Base-by-base conservation (phyloP, 2,329 filamentous ascomycete species). In the Aspergillus persii region DNA sequence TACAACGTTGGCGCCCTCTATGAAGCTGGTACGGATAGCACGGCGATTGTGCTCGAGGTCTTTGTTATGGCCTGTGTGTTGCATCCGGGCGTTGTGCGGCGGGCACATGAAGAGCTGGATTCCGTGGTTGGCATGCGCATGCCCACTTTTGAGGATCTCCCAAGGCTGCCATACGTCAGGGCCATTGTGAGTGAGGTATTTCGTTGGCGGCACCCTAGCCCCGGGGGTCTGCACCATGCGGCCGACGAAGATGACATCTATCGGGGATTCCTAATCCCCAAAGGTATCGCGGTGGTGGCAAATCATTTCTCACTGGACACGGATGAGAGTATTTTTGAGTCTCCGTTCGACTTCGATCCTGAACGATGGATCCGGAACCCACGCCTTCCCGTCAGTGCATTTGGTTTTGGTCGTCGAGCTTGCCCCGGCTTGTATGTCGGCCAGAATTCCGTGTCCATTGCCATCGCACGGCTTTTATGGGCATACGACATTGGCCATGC, bases 381-480 rank as follows among this genome's bases (percentile, higher is more conserved):
- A 77, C 81, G 83, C 9, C 83, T 83, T 0, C 83, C 80, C 49
- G 81, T 84, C 0, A 81, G 79, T 8, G 81, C 84, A 53, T 83
- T 86, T 62, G 84, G 80, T 0, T 86, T 85, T 65, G 84, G 84
- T 1, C 74, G 83, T 8, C 74, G 84, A 8, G 79, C 84, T 0
- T 77, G 77, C 8, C 79, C 71, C 0, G 73, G 73, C 0, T 58
- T 67, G 3, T 56, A 66, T 53, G 61, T 77, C 18, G 73, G 69
- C 1, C 63, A 57, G 0, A 71, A 71, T 39, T 68, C 67, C 71
- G 53, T 80, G 72, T 64, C 84, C 66, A 84, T 86, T 63, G 84
- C 84, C n/a, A 82, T 86, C 60, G 81, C 82, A 1, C 74, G 83
- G 39, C 83, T 86, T 79, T 81, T 86, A 61, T 76, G 83, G 53